phyloP scores from a whole-genome alignment of 139 green algal genomes.

The Haematococcus sp. region DNA sequence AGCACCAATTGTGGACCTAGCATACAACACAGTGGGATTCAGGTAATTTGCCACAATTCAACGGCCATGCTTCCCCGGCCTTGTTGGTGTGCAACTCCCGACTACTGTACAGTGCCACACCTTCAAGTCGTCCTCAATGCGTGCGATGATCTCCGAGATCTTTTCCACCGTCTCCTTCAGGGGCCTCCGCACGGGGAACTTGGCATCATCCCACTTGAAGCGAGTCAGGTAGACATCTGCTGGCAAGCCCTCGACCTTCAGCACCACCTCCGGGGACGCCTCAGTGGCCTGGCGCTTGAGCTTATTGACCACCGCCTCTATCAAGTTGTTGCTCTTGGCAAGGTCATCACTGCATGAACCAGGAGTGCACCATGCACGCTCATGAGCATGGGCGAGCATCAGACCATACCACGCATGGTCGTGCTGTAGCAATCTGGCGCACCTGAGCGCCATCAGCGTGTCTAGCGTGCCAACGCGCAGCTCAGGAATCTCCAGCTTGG shows the following conservation, averaged over 20 bases:
- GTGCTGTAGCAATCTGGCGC: neutral
- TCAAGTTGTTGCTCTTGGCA: slow-evolving; percentile 69
- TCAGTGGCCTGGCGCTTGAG: slow-evolving; percentile 61
- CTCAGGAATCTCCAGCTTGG: slow-evolving; percentile 82
- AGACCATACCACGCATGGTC: no score
- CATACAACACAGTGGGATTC: no score
- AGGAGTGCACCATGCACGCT: neutral
- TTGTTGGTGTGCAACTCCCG: neutral
- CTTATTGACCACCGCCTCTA: slow-evolving; percentile 88
- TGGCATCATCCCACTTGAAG: slow-evolving; percentile 96
- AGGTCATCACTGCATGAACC: slow-evolving; percentile 81
- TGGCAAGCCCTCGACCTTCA: slow-evolving; percentile 67
- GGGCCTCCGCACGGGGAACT: slow-evolving; percentile 84
- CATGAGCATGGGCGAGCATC: no score
- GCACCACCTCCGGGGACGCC: neutral
- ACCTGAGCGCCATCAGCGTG: slow-evolving; percentile 78
- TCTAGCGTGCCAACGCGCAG: slow-evolving; percentile 93
- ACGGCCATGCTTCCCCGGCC: no score
- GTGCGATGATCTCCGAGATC: slow-evolving; percentile 81
- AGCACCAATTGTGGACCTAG: no score
- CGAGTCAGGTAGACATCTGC: slow-evolving; percentile 72
- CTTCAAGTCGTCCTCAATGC: slow-evolving; percentile 98
- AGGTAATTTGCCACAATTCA: no score
- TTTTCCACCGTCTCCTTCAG: slow-evolving; percentile 89
- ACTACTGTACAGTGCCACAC: slow-evolving; percentile 33